Conservation (phyloP, 371 early-diverging fungal genomes). For the Apophysomyces elegans region DNA sequence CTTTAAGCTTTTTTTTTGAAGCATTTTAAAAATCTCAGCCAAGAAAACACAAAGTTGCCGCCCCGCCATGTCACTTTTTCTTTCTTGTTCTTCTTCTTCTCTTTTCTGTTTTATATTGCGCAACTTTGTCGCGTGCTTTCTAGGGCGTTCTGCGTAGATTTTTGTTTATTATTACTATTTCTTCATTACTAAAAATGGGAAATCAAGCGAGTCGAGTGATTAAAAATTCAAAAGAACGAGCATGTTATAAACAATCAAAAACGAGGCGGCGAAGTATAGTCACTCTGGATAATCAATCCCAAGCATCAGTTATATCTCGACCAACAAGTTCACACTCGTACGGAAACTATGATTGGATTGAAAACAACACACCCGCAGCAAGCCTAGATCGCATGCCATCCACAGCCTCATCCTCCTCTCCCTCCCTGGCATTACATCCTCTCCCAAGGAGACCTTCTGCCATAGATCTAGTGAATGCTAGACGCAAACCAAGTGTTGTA, state of each 20-base stretch:
- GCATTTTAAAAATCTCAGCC: conserved; percentile 7
- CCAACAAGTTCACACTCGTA: conserved; percentile 6
- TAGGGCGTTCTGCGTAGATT: background rate
- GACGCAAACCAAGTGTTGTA: conserved; percentile 3
- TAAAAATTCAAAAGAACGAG: background rate
- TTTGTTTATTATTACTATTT: conserved; percentile 1
- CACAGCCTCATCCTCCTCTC: conserved; percentile 4
- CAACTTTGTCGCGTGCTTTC: background rate
- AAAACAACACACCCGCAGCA: background rate
- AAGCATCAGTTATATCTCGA: conserved; percentile 1
- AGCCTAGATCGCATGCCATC: background rate
- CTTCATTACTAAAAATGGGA: background rate
- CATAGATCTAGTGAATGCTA: background rate
- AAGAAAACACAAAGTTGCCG: conserved; percentile 2
- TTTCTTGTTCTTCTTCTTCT: conserved; percentile 7
- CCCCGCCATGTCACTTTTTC: conserved; percentile 11
- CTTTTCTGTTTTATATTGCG: background rate
- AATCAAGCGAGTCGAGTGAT: conserved; percentile 3
- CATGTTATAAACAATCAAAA: conserved; percentile 2
- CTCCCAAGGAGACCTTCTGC: background rate
- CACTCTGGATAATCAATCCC: background rate
- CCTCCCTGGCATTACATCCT: conserved; percentile 3
- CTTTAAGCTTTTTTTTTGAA: background rate
- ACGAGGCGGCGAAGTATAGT: background rate
- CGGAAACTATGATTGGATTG: conserved; percentile 7